A percentile compares a stretch with the other conserved stretches of the same genome.
Conservation (phyloP, 2,329 filamentous ascomycete species). For the Sporothrix euskadiensis region DNA sequence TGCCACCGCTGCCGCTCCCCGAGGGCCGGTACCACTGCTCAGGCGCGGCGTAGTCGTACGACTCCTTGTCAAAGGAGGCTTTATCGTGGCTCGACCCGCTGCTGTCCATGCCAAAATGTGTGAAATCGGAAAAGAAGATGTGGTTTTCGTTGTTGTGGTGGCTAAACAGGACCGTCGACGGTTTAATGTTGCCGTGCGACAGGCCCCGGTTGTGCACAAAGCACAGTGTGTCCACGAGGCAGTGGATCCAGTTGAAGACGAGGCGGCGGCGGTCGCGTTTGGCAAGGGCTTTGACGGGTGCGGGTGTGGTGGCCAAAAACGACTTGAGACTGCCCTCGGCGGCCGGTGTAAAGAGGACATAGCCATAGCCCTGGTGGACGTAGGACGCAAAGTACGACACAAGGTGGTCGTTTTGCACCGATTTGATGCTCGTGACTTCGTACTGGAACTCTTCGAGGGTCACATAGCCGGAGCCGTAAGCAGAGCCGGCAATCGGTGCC, state of each 20-base stretch:
- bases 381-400: constrained; percentile 73
- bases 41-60: constrained; percentile 72
- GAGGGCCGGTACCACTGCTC: constrained; percentile 59
- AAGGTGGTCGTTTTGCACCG: constrained; percentile 66
- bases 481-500: constrained; percentile 38
- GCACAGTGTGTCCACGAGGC: constrained; percentile 66
- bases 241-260: constrained; percentile 73
- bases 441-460: constrained; percentile 58
- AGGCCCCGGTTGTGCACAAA: constrained; percentile 65
- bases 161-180: constrained; percentile 65
- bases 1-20: constrained; percentile 37
- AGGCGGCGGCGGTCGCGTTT: constrained; percentile 61
- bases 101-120: constrained; percentile 48
- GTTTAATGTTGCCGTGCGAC: constrained; percentile 68
- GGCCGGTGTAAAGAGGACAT: constrained; percentile 66
- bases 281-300: constrained; percentile 61
- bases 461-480: constrained; percentile 45
- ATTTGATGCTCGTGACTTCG: constrained; percentile 60
- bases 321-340: constrained; percentile 67
- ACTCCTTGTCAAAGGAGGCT: constrained; percentile 62
- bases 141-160: constrained; percentile 57
- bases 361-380: constrained; percentile 62
- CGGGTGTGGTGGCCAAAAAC: constrained; percentile 64
- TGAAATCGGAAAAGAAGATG: constrained; percentile 67
- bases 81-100: constrained; percentile 42